Conservation (phyloP, 148 eudicot species). For the Amaranthus cruentus region DNA sequence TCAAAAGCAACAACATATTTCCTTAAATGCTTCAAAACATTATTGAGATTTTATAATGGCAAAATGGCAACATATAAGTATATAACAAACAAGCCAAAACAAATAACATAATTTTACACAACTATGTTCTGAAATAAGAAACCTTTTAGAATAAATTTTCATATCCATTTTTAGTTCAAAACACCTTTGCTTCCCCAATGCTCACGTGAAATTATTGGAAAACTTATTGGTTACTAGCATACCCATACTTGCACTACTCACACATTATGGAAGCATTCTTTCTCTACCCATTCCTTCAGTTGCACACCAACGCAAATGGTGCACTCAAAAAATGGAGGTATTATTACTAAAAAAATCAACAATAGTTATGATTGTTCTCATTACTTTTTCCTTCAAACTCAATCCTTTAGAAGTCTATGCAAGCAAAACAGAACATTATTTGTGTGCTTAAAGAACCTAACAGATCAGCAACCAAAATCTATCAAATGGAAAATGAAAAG, state of each 20-base stretch:
- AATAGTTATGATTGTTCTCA: too few species aligned
- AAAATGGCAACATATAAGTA: background rate
- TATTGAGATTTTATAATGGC: background rate
- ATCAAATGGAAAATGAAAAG: too few species aligned
- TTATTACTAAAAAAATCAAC: too few species aligned
- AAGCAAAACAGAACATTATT: background rate
- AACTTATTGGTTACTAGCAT: background rate
- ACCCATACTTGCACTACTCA: background rate
- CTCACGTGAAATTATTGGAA: background rate
- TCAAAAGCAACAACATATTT: background rate
- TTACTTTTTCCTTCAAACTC: too few species aligned
- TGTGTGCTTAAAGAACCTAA: background rate
- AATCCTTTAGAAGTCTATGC: background rate
- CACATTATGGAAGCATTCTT: background rate
- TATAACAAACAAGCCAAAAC: background rate
- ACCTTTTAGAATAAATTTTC: background rate
- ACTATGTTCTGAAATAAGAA: background rate
- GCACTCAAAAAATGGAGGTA: too few species aligned
- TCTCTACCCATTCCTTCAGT: background rate
- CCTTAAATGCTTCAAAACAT: background rate
- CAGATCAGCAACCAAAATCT: background rate
- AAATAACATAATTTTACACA: background rate
- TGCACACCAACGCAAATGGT: background rate
- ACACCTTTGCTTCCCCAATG: background rate
- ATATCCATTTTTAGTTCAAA: background rate